Evolutionary conservation across 2,329 filamentous ascomycete genomes (phyloP).

Genomic region (Colletotrichum sidae): DNA sequence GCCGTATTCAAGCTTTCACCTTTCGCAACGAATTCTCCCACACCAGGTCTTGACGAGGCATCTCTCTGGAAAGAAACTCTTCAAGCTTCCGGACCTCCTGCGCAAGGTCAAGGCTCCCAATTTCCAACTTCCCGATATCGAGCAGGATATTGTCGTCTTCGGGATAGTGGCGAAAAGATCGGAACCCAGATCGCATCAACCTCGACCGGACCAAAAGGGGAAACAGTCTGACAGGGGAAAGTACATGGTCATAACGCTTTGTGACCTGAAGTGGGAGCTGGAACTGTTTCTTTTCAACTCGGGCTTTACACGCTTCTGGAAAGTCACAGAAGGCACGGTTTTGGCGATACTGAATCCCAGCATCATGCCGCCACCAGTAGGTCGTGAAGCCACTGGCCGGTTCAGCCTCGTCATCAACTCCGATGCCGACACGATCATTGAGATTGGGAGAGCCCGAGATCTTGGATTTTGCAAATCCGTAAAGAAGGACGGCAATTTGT

Average conservation of each 20-base stretch:
- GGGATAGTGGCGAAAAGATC: constrained; percentile 92
- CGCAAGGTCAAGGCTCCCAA: constrained; percentile 84
- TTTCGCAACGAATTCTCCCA: constrained; percentile 85
- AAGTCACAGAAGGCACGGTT: constrained; percentile 89
- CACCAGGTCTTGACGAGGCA: constrained; percentile 84
- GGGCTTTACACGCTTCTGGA: constrained; percentile 94
- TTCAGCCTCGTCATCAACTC: constrained; percentile 90
- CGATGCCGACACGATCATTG: constrained; percentile 88
- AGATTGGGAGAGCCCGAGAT: constrained; percentile 87
- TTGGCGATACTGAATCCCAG: constrained; percentile 92
- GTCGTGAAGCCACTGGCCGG: constrained; percentile 80
- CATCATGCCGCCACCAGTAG: constrained; percentile 87
- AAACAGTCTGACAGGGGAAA: constrained; percentile 75
- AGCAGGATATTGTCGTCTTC: constrained; percentile 90
- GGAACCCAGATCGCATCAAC: constrained; percentile 73
- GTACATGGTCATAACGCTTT: constrained; percentile 92
- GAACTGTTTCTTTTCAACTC: constrained; percentile 93
- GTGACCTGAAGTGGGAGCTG: constrained; percentile 89
- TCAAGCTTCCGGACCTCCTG: constrained; percentile 83
- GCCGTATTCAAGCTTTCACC: constrained; percentile 85
- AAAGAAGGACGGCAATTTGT: constrained; percentile 85
- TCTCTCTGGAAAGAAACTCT: constrained; percentile 80
- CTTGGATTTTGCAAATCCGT: constrained; percentile 88
- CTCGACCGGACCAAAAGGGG: constrained; percentile 54
- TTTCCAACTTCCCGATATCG: constrained; percentile 83